Evolutionary conservation across 2,329 filamentous ascomycete species (phyloP).

Genomic region (Escovopsis sp.): DNA sequence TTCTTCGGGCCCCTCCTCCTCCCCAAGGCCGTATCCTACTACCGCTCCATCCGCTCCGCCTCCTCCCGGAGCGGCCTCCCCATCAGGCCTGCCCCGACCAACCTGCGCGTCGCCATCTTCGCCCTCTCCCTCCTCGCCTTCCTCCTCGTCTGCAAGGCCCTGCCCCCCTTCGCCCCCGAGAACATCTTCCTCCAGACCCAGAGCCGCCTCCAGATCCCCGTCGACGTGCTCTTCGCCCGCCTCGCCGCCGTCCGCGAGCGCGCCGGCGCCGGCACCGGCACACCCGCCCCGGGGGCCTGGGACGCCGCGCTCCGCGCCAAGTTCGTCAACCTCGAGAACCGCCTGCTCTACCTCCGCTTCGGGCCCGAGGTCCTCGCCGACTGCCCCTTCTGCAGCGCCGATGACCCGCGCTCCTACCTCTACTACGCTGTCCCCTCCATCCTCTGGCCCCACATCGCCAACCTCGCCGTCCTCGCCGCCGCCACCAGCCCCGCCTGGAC

Average conservation of each 20-base stretch:
- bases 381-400: slow-evolving; percentile 72
- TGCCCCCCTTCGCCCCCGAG: slow-evolving; percentile 55
- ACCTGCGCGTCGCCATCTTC: slow-evolving; percentile 41
- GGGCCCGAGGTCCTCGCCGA: slow-evolving; percentile 59
- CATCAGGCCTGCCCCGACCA: slow-evolving; percentile 38
- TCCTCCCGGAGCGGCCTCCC: slow-evolving; percentile 26
- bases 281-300: slow-evolving; percentile 19
- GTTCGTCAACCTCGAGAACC: slow-evolving; percentile 56
- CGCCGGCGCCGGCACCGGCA: slow-evolving; percentile 19
- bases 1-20: slow-evolving; percentile 60
- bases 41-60: slow-evolving; percentile 38
- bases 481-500: slow-evolving; percentile 56
- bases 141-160: slow-evolving; percentile 39
- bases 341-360: slow-evolving; percentile 70
- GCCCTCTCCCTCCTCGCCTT: slow-evolving; percentile 39
- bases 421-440: slow-evolving; percentile 67
- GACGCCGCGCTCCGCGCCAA: slow-evolving; percentile 54
- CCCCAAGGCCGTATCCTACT: slow-evolving; percentile 49
- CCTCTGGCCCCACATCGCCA: slow-evolving; percentile 62
- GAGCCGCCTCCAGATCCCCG: slow-evolving; percentile 74
- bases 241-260: slow-evolving; percentile 42
- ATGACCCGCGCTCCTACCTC: slow-evolving; percentile 56
- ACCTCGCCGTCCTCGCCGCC: slow-evolving; percentile 56
- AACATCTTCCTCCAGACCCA: slow-evolving; percentile 70
- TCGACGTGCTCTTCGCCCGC: slow-evolving; percentile 69